phyloP scores from a whole-genome alignment of 2,329 filamentous ascomycete genomes.

The Penicillium sp. region DNA sequence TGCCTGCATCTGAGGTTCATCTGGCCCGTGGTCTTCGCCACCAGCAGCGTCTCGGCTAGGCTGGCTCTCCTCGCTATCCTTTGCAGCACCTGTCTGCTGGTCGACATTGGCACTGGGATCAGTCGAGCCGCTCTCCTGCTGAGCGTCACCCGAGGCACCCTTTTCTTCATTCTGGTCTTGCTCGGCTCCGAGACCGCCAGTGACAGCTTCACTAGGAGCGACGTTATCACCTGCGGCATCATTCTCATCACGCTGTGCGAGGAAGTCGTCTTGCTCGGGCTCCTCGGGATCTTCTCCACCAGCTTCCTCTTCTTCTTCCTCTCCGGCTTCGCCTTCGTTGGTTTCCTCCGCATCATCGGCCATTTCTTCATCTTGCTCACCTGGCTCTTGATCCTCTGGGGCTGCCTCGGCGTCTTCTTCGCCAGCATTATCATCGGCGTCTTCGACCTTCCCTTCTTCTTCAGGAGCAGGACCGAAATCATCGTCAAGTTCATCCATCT shows the following conservation, averaged over 20 bases:
- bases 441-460: constrained; percentile 36
- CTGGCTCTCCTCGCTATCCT: constrained; percentile 42
- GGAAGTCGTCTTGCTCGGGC: constrained; percentile 49
- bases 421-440: constrained; percentile 28
- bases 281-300: constrained; percentile 51
- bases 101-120: constrained; percentile 49
- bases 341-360: constrained; percentile 47
- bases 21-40: constrained; percentile 33
- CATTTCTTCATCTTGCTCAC: constrained; percentile 37
- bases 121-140: constrained; percentile 43
- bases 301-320: constrained; percentile 46
- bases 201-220: constrained; percentile 43
- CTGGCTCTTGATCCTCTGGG: constrained; percentile 32
- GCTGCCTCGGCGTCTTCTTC: constrained; percentile 32
- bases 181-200: constrained; percentile 39
- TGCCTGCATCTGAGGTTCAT: constrained; percentile 59
- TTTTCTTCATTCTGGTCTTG: constrained; percentile 45
- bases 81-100: constrained; percentile 43
- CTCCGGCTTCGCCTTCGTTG: constrained; percentile 46
- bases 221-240: constrained; percentile 56
- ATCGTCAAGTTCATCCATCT: constrained; percentile 48
- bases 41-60: constrained; percentile 38
- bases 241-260: constrained; percentile 48
- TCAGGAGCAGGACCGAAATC: constrained; percentile 40
- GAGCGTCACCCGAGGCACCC: constrained; percentile 47